These are phyloP conservation scores for Cercospora sp. DNA, from an alignment of 2,329 filamentous ascomycete genomes.

Conservation along the genomic window DNA sequence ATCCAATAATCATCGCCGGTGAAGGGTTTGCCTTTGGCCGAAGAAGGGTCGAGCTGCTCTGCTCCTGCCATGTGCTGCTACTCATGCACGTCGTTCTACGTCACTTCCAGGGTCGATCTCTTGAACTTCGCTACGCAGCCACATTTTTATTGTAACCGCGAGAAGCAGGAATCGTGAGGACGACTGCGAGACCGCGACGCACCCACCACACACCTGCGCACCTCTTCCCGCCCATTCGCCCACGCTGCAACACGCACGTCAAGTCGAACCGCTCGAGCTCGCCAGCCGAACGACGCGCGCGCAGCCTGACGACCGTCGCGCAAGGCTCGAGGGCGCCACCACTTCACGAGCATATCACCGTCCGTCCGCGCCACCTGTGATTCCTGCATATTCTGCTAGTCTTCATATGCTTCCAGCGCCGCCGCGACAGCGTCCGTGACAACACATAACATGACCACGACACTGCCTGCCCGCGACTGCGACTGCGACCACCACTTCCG, in stretches of 20 bases:
- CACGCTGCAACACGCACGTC: neutral
- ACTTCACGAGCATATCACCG: neutral
- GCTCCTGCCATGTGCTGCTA: neutral
- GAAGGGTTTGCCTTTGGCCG: neutral
- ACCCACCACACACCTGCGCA: neutral
- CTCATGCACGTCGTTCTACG: neutral
- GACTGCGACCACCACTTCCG: constrained; percentile 9
- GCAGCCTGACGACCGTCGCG: neutral
- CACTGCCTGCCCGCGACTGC: constrained; percentile 12
- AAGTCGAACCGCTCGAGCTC: neutral
- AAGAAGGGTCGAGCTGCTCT: neutral
- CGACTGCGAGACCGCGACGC: neutral
- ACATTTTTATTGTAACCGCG: neutral
- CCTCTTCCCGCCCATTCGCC: neutral
- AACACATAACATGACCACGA: constrained; percentile 16
- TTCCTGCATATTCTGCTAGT: neutral
- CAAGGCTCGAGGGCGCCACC: neutral
- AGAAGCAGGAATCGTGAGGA: neutral
- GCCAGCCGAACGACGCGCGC: neutral
- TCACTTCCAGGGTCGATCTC: neutral
- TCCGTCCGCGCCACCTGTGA: neutral
- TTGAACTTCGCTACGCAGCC: neutral
- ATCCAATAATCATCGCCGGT: neutral
- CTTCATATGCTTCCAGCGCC: neutral
- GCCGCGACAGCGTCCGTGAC: neutral